A percentile compares a stretch with the other conserved stretches of the same genome.
Evolutionary conservation across 2,329 filamentous ascomycete species (phyloP).

Genomic region (Ceratocystis huliohia): DNA sequence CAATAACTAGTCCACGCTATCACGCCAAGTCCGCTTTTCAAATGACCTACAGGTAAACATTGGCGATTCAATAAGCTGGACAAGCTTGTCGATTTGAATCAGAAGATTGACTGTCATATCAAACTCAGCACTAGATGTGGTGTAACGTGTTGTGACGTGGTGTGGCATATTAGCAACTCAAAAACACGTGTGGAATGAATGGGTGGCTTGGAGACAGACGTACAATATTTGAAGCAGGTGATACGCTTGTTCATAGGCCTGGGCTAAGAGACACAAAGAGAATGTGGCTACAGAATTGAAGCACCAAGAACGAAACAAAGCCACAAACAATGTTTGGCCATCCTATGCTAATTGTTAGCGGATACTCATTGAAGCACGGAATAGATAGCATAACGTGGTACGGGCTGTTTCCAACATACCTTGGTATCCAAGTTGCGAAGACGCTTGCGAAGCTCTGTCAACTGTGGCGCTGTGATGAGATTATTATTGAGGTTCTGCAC

Average conservation of each 20-base stretch:
- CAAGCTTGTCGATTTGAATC: conserved; percentile 96
- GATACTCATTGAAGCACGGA: too few species aligned
- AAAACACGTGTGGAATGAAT: neutral
- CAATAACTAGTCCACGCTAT: neutral
- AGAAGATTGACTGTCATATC: conserved; percentile 99
- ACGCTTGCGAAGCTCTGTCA: conserved; percentile 79
- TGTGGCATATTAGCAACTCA: too few species aligned
- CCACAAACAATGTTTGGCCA: conserved; percentile 88
- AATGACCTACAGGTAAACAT: conserved; percentile 76
- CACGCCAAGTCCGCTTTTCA: neutral
- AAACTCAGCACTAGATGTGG: conserved; percentile 59
- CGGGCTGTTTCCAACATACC: conserved; percentile 31
- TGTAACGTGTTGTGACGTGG: neutral
- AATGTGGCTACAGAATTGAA: conserved; percentile 98
- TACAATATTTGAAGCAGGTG: conserved; percentile 92
- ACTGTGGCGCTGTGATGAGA: conserved; percentile 88
- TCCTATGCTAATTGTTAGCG: conserved; percentile 42
- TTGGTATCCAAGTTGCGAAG: conserved; percentile 81
- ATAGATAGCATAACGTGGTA: neutral
- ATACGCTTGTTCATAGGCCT: conserved; percentile 96
- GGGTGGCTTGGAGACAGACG: conserved; percentile 26
- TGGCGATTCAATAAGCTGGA: conserved; percentile 89
- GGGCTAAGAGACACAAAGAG: conserved; percentile 83
- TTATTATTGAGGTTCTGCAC: conserved; percentile 99
- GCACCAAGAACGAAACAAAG: conserved; percentile 92